Percentiles rank a stretch among this genome's conserved stretches.
Conservation (phyloP, 208 protist species). For the Acanthamoeba healyi region DNA sequence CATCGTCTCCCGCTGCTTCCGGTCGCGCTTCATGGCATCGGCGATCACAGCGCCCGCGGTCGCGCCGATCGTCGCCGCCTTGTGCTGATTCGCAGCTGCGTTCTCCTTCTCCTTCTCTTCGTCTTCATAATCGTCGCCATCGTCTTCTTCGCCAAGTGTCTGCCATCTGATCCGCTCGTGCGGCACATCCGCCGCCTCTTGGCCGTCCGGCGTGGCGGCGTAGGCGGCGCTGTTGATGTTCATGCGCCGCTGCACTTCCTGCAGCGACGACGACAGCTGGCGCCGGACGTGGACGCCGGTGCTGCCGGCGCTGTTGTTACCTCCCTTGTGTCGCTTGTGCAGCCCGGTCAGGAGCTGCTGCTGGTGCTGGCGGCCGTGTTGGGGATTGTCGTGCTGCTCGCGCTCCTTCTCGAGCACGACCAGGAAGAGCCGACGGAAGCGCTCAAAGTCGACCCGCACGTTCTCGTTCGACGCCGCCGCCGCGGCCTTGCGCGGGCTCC, state of each 20-base stretch:
- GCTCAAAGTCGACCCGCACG: conserved; percentile 29
- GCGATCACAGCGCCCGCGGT: not conserved
- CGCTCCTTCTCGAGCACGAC: conserved; percentile 15
- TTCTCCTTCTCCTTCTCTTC: not conserved
- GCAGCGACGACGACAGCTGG: not conserved
- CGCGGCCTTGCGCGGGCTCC: not conserved
- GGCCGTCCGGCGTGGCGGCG: not conserved
- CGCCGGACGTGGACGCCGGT: not conserved
- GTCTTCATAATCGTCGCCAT: not conserved
- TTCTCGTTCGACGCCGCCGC: not conserved
- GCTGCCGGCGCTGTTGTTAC: not conserved
- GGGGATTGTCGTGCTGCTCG: not conserved
- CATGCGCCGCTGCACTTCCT: not conserved
- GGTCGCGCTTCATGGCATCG: not conserved
- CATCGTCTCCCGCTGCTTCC: not conserved
- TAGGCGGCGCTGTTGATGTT: too few species aligned
- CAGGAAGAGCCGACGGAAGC: not conserved
- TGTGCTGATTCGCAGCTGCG: too few species aligned
- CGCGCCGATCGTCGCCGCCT: not conserved
- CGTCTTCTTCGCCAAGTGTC: not conserved
- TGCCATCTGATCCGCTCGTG: not conserved
- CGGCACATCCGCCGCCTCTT: not conserved
- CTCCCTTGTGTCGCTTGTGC: not conserved
- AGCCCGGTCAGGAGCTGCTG: not conserved
- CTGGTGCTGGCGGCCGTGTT: not conserved